Evolutionary conservation across 192 early-diverging fungal genomes (phyloP).

Genomic region (Glomus cerebriforme): DNA sequence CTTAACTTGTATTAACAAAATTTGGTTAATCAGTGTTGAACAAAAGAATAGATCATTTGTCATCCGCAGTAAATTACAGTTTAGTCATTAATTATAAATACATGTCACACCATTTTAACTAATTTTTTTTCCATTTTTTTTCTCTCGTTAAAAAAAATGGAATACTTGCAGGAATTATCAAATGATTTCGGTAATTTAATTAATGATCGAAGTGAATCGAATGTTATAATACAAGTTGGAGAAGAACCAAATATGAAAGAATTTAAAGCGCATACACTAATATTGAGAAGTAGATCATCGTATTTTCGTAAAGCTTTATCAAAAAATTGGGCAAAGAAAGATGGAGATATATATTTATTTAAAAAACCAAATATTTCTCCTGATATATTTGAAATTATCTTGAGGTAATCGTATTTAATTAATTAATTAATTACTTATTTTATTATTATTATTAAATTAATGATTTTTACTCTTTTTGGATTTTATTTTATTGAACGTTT

Average conservation of each 20-base stretch:
- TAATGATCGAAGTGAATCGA: background rate
- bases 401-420: background rate
- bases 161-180: background rate
- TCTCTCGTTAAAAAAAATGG: background rate
- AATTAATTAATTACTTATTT: background rate
- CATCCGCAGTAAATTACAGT: too few relatives aligned
- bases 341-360: background rate
- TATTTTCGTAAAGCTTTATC: background rate
- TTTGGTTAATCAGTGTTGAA: too few relatives aligned
- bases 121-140: too few relatives aligned
- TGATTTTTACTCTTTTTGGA: too few relatives aligned
- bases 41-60: too few relatives aligned
- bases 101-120: too few relatives aligned
- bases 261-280: background rate
- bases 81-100: too few relatives aligned
- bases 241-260: background rate
- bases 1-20: too few relatives aligned
- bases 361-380: background rate
- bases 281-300: background rate
- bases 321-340: background rate
- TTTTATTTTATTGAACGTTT: too few relatives aligned
- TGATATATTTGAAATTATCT: background rate
- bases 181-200: background rate
- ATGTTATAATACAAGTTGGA: background rate
- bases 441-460: too few relatives aligned